phyloP scores from a whole-genome alignment of 2,329 filamentous ascomycete genomes.

The Cercospora janseana region DNA sequence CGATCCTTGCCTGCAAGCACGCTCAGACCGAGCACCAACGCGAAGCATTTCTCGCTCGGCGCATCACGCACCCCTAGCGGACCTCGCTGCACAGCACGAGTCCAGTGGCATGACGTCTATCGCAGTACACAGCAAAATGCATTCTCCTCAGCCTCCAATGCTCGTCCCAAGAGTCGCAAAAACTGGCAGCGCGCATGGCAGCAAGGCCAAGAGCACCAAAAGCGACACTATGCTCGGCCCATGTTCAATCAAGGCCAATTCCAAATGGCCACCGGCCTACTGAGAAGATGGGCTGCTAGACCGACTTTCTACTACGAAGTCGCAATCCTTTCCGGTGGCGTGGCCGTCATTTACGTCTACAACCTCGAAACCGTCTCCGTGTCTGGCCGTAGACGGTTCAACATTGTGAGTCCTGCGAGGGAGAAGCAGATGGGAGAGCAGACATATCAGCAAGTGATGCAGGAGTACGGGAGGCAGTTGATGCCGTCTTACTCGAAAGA shows the following conservation, averaged over 20 bases:
- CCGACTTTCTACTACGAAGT: slow-evolving; percentile 51
- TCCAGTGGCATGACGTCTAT: slow-evolving; percentile 14
- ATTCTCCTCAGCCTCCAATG: not conserved
- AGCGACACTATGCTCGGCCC: slow-evolving; percentile 28
- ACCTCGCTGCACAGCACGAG: slow-evolving; percentile 7
- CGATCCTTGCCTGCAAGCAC: not conserved
- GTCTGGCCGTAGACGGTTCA: slow-evolving; percentile 70
- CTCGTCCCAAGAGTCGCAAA: not conserved
- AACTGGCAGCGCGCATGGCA: slow-evolving; percentile 20
- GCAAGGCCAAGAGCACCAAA: slow-evolving; percentile 9
- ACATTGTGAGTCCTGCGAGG: slow-evolving; percentile 58
- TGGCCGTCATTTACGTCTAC: slow-evolving; percentile 60
- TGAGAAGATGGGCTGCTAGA: slow-evolving; percentile 41
- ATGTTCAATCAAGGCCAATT: slow-evolving; percentile 38
- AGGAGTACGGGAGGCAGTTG: slow-evolving; percentile 55
- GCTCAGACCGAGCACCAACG: not conserved
- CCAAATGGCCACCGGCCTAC: slow-evolving; percentile 26
- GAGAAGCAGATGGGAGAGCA: slow-evolving; percentile 56
- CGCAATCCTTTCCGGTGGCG: slow-evolving; percentile 43
- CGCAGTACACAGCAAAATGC: slow-evolving; percentile 4
- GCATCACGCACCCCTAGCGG: not conserved
- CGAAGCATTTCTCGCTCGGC: not conserved
- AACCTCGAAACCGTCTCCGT: slow-evolving; percentile 72
- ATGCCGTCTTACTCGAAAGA: slow-evolving; percentile 60
- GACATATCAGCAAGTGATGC: slow-evolving; percentile 58